Percentiles rank a stretch among this genome's conserved stretches.
Conservation (phyloP, 352 stramenopile species). For the Pythium biforme region DNA sequence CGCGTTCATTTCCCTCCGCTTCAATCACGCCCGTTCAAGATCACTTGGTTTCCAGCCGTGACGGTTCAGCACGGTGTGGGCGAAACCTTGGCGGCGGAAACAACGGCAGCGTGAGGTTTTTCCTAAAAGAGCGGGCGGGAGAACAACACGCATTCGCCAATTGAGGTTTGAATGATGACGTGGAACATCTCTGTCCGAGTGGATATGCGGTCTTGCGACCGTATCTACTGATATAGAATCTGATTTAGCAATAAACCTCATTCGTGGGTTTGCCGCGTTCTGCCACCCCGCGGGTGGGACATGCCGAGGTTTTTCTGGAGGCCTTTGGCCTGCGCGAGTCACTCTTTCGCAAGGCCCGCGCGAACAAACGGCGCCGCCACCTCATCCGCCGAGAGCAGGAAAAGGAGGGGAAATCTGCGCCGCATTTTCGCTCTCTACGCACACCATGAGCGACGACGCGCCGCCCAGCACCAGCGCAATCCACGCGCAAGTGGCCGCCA, state of each 20-base stretch:
- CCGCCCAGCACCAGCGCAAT: slow-evolving; percentile 2
- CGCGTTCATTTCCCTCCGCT: slow-evolving; percentile 11
- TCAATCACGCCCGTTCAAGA: not conserved
- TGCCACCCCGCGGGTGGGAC: not conserved
- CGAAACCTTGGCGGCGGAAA: not conserved
- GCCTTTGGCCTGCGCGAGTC: slow-evolving; percentile 12
- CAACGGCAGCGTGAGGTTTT: slow-evolving; percentile 12
- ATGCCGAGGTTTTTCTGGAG: slow-evolving; percentile 11
- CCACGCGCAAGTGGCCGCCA: slow-evolving; percentile 29
- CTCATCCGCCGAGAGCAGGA: slow-evolving; percentile 4
- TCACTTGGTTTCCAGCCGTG: not conserved
- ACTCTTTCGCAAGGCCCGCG: slow-evolving; percentile 15
- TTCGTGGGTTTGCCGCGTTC: not conserved
- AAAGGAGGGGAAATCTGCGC: not conserved
- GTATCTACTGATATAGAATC: slow-evolving; percentile 3
- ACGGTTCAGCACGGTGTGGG: slow-evolving; percentile 4
- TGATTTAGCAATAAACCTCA: slow-evolving; percentile 7
- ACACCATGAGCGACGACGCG: slow-evolving; percentile 24
- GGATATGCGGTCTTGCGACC: not conserved
- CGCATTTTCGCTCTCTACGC: slow-evolving; percentile 1
- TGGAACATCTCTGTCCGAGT: not conserved
- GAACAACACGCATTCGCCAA: not conserved
- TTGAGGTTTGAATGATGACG: slow-evolving; percentile 2
- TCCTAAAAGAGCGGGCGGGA: slow-evolving; percentile 12
- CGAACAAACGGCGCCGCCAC: slow-evolving; percentile 16